Evolutionary conservation across 768 basidiomycete species (phyloP), one percentile per base, ranked within the genome.

Genomic region (Neoboletus magnificus): DNA sequence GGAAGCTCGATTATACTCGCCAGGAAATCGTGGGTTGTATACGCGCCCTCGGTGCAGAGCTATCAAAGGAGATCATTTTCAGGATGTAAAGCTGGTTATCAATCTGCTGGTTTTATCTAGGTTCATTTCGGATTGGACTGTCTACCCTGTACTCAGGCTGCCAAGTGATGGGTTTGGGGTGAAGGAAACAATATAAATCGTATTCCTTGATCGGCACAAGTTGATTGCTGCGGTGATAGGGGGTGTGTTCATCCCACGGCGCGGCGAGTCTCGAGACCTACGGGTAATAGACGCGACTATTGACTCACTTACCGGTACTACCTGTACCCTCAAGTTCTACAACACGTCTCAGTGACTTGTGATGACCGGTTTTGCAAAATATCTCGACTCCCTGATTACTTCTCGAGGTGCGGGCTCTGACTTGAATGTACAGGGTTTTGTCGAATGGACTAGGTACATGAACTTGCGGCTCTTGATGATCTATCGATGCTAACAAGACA

Each of bases 41-140:
- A 23, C 67, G 64, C 36, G 78, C 73, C 3, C 62, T 84, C 32
- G 81, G 82, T 6, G 36, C 55, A n/a, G 73, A 76, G 35, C 43
- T 82, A 27, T 69, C 79, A 7, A 71, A 62, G 60, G 71, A 76
- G 35, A 64, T 82, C 13, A 61, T 75, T 36, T 78, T 82, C 55
- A 59, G 53, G 39, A 49, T 67, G 55, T 72, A 59, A 50, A 37
- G 10, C n/a, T 29, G 55, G 25, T 11, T 15, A 20, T 25, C 18
- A 8, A 4, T 33, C 16, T 40, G 33, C 29, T 50, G 25, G 33
- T 2, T 7, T 27, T 4, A 22, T 40, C 13, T 22, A 1, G 22
- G 12, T 51, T 27, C 37, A 9, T 33, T 30, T n/a, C 47, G 22
- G 8, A 36, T 25, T n/a, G 10, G 41, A 44, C 41, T 56, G 20